Evolutionary conservation across 148 eudicot species (phyloP), one percentile per base, ranked within the genome.

Genomic region (Camellia japonica): DNA sequence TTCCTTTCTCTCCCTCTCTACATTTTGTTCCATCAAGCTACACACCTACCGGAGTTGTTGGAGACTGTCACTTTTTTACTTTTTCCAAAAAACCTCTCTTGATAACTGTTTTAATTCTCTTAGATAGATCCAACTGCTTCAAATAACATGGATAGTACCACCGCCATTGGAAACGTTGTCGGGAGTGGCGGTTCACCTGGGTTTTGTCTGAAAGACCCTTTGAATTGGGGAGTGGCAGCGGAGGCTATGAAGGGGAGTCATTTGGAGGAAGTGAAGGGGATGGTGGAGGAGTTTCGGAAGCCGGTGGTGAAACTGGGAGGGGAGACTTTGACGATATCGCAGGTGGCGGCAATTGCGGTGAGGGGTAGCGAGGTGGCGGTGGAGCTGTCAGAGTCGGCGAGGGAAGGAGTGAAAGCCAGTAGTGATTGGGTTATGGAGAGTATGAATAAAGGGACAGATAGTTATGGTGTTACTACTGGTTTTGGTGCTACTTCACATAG

Each of bases 341-440:
- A 81, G 79, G 84, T 84, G 65, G 87, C 82, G 59, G 87, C 87
- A 10, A 67, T 81, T 2, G 78, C 59, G 15, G 70, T 16, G 2
- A 42, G 42, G 0, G 74, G 43, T 0, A 46, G 56, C 1, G 80
- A 46, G 47, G 81, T 70, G 38, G 10, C 18, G 75, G 84, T 84
- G 63, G 86, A 80, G 75, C 70, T 84, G 75, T 43, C 81, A 16
- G 86, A 84, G 75, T 64, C 73, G 15, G 83, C 86, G 4, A 73
- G 81, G 74, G 84, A 23, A 0, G 79, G 84, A 11, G 86, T 84
- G 62, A 78, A 77, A 70, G 84, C 84, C 8, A 82, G 84, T 6
- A 82, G 84, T 13, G 80, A 82, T 58, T 77, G 86, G 86, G 83
- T 84, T 1, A 84, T 84, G 86, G 84, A 84, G 23, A 84, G 85